Evolutionary conservation across 306 rosid species (phyloP), one percentile per base, ranked within the genome.

Genomic region (apple (Malus domestica)): DNA sequence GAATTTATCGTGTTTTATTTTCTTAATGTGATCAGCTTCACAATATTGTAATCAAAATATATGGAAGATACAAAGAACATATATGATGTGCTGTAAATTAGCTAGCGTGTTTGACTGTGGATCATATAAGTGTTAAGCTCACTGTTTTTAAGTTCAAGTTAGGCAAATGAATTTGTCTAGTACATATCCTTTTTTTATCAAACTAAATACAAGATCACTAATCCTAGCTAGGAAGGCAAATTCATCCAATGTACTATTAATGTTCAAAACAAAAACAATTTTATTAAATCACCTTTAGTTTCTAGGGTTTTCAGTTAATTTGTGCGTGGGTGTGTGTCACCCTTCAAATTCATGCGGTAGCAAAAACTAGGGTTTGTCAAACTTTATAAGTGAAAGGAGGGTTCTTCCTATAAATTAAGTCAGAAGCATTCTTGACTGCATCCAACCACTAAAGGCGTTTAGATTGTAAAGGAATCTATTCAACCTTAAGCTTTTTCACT

Each of bases 361-460:
- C n/a, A 52, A 52, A 14, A 13, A 42, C 25, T 57, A 57, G 29
- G 14, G 44, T 3, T 55, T 49, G 55, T 25, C 35, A 23, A 20
- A 16, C 40, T 25, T 20, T 45, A 55, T 49, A 68, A 71, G 78
- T 72, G 82, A 73, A 78, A 78, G 73, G 70, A 61, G 46, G 67
- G 22, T 66, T 71, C 33, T 61, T 30, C 8, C 42, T 35, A 6
- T 32, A 25, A 67, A 38, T 6, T 38, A 74, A 55, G 79, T 82
- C 81, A 68, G 81, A 74, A 63, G 73, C 80, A 68, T 58, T 52
- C 58, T 73, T 74, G 82, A 82, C 82, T 68, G 82, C 72, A 70
- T 69, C 85, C 85, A 82, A 82, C 85, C 58, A 82, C 85, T 78
- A 78, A 74, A 78, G 85, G 85, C 46, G 46, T 52, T 62, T 69